Conservation (phyloP, 2,329 filamentous ascomycete genomes). For the Mycosphaerella arachidis region DNA sequence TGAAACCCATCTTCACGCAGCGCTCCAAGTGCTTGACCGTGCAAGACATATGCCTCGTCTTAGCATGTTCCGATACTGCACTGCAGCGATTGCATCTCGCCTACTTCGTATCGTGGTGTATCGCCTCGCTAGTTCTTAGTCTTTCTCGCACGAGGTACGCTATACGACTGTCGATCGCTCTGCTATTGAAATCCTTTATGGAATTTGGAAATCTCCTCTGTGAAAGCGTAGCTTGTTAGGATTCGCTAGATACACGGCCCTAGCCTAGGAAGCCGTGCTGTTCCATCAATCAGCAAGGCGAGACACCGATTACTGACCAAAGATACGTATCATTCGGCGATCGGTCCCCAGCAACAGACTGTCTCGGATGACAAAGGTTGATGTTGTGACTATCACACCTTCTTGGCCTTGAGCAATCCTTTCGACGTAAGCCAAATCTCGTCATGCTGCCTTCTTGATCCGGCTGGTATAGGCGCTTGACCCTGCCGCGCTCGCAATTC, state of each 20-base stretch:
- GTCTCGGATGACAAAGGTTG: background rate
- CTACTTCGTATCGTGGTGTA: background rate
- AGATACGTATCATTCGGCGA: no score
- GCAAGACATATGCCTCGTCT: no score
- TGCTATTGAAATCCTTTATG: background rate
- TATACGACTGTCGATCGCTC: background rate
- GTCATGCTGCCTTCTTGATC: background rate
- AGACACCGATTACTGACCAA: no score
- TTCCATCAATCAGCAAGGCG: no score
- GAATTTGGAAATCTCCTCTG: no score
- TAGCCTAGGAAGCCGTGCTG: no score
- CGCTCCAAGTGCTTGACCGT: no score
- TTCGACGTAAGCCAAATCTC: background rate
- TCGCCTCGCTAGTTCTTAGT: background rate
- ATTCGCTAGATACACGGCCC: no score
- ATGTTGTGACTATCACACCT: background rate
- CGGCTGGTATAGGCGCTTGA: background rate
- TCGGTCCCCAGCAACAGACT: background rate
- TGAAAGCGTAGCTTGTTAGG: no score
- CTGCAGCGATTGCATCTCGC: background rate
- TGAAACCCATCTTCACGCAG: background rate
- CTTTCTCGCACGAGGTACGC: background rate
- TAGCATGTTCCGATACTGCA: background rate
- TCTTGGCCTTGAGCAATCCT: background rate
- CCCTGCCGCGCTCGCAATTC: conserved; percentile 2